A percentile compares a stretch with the other conserved stretches of the same genome.
phyloP scores from a whole-genome alignment of 441 rosid genomes.

The Corymbia calophylla region DNA sequence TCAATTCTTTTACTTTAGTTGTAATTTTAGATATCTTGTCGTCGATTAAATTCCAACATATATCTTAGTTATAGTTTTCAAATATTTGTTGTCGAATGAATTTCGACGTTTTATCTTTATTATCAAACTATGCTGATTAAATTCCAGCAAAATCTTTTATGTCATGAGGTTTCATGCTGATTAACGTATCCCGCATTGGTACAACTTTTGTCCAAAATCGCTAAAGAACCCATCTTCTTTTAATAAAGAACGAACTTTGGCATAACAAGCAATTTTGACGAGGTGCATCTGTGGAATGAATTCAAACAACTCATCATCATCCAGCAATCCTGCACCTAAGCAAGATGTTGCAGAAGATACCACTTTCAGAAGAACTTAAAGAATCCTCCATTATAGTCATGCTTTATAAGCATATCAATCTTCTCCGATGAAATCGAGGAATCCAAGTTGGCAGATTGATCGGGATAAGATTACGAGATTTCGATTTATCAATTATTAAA shows the following conservation, averaged over 20 bases:
- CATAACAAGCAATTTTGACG: too few species aligned
- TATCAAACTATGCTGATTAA: too few species aligned
- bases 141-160: too few species aligned
- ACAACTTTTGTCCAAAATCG: rapidly evolving
- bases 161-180: too few species aligned
- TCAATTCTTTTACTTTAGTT: too few species aligned
- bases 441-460: not conserved
- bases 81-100: too few species aligned
- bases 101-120: too few species aligned
- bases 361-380: not conserved
- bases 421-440: not conserved
- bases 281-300: not conserved
- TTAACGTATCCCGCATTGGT: too few species aligned
- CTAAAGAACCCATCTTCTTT: not conserved
- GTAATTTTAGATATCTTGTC: too few species aligned
- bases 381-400: not conserved
- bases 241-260: too few species aligned
- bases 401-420: not conserved
- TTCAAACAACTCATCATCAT: not conserved
- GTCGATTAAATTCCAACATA: too few species aligned
- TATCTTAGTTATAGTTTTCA: too few species aligned
- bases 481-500: not conserved
- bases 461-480: not conserved
- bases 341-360: not conserved
- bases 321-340: not conserved